Base-by-base conservation (phyloP, 305 asterid species). In the Lippia alba region DNA sequence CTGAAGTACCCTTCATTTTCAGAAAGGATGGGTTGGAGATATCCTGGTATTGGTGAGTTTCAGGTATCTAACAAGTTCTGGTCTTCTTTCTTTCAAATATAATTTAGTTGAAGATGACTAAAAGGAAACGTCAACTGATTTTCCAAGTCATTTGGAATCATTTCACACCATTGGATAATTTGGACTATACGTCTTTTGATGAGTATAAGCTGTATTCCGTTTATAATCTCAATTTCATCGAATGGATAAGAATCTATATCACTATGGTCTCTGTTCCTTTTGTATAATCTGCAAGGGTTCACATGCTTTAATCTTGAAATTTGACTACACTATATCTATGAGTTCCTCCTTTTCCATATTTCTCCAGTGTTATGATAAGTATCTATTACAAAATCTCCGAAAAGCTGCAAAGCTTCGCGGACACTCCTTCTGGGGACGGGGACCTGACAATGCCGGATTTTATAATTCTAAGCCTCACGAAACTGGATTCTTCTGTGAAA, bases 31-130 rank as follows among this genome's bases (percentile, higher is more conserved):
- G 96, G 96, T 55, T 89, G 96, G 96, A 83, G 83, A 78, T 89
- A 86, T 80, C 96, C 96, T 71, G 95, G 95, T 64, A 86, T 86
- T 74, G 95, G 95, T 84, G 95, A 79, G 87, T 88, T 88, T 83
- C 95, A 88, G 92, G 92, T 88, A 88, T 81, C 76, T 74, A 39
- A 56, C 67, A 55, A 70, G 58, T 59, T 74, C 67, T 48, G 44
- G 58, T 67, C 45, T 73, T 70, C 66, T 76, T 33, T 64, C 49
- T 46, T 40, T 36, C 33, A 64, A 12, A 19, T 44, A 46, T 72
- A 62, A 60, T 69, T 55, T 63, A 62, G 68, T 54, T 50, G 61
- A 56, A 48, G 40, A 41, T 33, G 44, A 45, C 41, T 7, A 36
- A 36, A 36, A 36, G 0, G 41, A 36, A 36, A 36, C 3, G 12